Evolutionary conservation across 179 eudicot species (phyloP), one percentile per base, ranked within the genome.

Genomic region (Spergularia azorica): DNA sequence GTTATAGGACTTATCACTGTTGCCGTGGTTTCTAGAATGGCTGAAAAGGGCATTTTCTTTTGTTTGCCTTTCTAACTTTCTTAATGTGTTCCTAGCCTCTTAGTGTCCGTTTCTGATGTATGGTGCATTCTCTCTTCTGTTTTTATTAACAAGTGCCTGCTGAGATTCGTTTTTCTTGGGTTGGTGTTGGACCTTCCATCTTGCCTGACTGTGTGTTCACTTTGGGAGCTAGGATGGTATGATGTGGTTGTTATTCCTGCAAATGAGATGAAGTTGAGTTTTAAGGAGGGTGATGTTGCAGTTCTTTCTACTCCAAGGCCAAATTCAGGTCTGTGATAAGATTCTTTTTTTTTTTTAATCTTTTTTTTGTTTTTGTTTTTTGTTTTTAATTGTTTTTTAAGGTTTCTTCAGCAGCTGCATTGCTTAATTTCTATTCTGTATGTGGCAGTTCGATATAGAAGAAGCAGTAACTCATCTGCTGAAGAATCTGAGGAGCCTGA

Each of bases 211-310:
- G 46, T 59, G 56, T 63, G 43, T 58, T 71, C 58, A 2, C 48
- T 72, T 69, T 72, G 73, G 63, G 83, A 41, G 60, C 21, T 66
- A 96, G 99, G 99, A 73, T 96, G 99, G 99, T 96, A 88, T 71
- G 99, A 96, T 86, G 97, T 81, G 67, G 80, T 94, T 70, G 88
- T 90, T 83, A 86, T 89, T 57, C 98, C 98, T 56, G 82, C 86
- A 54, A 88, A 82, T 73, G 98, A 96, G 63, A 82, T 75, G 83
- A 94, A 89, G 81, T 94, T 94, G 97, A 82, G 86, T 48, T 96
- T 96, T 82, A 96, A 96, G 79, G 99, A 94, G 85, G 99, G 99
- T 43, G 99, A 96, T 83, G 98, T 96, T 77, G 99, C 99, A 81
- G 96, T 96, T 85, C 93, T 96, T 75, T 96, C 97, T 76, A 77